phyloP scores from a whole-genome alignment of 176 grass and related monocot species.

The Zoysia pacifica region DNA sequence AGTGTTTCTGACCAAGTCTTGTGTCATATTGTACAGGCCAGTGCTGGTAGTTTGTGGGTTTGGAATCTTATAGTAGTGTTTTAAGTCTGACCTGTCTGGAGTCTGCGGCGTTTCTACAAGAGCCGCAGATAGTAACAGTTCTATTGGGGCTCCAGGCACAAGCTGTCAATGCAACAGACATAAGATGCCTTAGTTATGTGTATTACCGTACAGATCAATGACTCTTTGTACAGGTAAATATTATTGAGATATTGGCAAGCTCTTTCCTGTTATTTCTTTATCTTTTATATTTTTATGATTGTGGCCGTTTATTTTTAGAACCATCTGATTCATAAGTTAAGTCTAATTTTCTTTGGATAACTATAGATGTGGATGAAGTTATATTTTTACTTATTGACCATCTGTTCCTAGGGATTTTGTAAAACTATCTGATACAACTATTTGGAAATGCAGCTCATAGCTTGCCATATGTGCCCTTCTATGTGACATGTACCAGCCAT shows the following conservation, averaged over 20 bases:
- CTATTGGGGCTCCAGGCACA: slow-evolving; percentile 30
- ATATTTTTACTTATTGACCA: neutral
- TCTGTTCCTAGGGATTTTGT: neutral
- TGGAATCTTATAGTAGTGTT: slow-evolving; percentile 45
- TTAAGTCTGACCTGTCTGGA: slow-evolving; percentile 30
- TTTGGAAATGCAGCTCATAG: slow-evolving; percentile 18
- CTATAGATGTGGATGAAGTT: too few relatives aligned
- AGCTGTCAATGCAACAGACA: slow-evolving; percentile 24
- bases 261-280: slow-evolving; percentile 23
- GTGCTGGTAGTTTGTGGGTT: slow-evolving; percentile 8
- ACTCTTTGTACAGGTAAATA: slow-evolving; percentile 47
- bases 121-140: slow-evolving; percentile 37
- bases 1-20: slow-evolving; percentile 6
- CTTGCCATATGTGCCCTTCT: slow-evolving; percentile 10
- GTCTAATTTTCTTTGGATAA: too few relatives aligned
- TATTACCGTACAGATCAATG: slow-evolving; percentile 45
- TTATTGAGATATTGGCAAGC: slow-evolving; percentile 27
- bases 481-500: slow-evolving; percentile 11
- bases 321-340: too few relatives aligned
- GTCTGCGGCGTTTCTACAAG: slow-evolving; percentile 41
- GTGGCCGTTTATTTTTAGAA: too few relatives aligned
- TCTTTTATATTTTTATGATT: neutral
- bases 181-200: slow-evolving; percentile 29
- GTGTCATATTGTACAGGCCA: slow-evolving; percentile 1
- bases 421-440: neutral